Evolutionary conservation across 331 rosid genomes (phyloP), one percentile per base, ranked within the genome.

Genomic region (Quercus lobata): DNA sequence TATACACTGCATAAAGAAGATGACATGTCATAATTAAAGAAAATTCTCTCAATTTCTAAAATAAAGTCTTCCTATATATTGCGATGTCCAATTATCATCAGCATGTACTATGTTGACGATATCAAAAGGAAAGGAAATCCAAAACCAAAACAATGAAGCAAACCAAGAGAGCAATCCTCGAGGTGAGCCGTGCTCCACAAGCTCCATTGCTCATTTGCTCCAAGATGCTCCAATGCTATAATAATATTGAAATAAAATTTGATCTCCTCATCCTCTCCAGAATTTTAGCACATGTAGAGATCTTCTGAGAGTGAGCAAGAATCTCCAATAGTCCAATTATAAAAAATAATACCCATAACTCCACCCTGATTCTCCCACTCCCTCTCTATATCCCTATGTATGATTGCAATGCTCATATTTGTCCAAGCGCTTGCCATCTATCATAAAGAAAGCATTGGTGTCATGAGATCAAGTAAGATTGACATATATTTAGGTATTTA

Each of bases 121-220:
- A 86, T 87, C 69, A 86, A 92, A 90, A 84, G 14, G 76, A 88
- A 92, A 90, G 83, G 14, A 76, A 88, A 92, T 84, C 61, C 83
- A 90, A 81, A 92, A 89, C 92, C 91, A 90, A 87, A 89, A 89
- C 97, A 77, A 87, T 90, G 97, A 96, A 96, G 99, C 99, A 91
- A 96, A 93, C 99, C 99, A 91, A 96, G 89, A 86, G 99, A 96
- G 99, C 99, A 96, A 93, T 89, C 98, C 99, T 84, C 86, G 92
- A 96, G 90, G 90, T 90, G 99, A 96, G 97, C 98, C 89, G 44
- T 91, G 97, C 99, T 93, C 98, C 99, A 87, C 92, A 91, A 93
- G 97, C 96, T 96, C 97, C 99, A 93, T 91, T 84, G 97, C 98
- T 96, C 97, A 96, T 93, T 91, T 91, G 99, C 99, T 96, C 99